Evolutionary conservation across 371 early-diverging fungal genomes (phyloP).

Genomic region (Entomophthora muscae): DNA sequence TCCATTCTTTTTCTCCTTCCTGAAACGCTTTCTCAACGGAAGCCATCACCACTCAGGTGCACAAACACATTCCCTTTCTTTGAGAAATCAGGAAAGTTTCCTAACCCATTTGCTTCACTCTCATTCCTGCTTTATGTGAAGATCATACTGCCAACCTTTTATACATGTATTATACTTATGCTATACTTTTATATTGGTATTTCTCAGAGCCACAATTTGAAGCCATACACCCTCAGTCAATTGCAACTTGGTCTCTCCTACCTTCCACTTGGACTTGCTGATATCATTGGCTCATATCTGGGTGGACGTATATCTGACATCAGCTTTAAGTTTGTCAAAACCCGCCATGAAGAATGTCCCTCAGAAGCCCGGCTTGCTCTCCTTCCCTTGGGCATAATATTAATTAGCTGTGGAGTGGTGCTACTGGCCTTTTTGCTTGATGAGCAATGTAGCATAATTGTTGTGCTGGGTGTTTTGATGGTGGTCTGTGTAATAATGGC

Average conservation of each 20-base stretch:
- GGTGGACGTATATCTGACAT: constrained; percentile 22
- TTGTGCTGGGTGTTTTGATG: not conserved
- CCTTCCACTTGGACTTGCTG: constrained; percentile 25
- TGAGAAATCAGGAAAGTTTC: not conserved
- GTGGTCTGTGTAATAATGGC: not conserved
- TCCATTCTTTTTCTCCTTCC: constrained; percentile 21
- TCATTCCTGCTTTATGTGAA: constrained; percentile 21
- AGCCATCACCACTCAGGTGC: constrained; percentile 22
- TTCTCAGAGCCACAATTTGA: constrained; percentile 18
- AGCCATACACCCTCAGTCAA: constrained; percentile 16
- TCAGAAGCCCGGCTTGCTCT: constrained; percentile 18
- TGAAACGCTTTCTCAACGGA: constrained; percentile 52
- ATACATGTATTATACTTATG: constrained; percentile 30
- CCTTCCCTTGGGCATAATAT: constrained; percentile 22
- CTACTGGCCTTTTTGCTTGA: constrained; percentile 26
- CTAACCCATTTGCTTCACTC: constrained; percentile 18
- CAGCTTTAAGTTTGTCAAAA: constrained; percentile 8
- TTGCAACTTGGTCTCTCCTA: constrained; percentile 24
- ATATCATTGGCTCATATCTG: constrained; percentile 22
- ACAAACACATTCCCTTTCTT: not conserved
- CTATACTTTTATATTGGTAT: constrained; percentile 27
- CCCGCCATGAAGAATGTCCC: not conserved
- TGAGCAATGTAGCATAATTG: constrained; percentile 11
- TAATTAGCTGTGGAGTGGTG: constrained; percentile 19
- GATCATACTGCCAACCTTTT: constrained; percentile 24